Conservation (phyloP, 1,139 yeast genomes). For the Suhomyces taliae region DNA sequence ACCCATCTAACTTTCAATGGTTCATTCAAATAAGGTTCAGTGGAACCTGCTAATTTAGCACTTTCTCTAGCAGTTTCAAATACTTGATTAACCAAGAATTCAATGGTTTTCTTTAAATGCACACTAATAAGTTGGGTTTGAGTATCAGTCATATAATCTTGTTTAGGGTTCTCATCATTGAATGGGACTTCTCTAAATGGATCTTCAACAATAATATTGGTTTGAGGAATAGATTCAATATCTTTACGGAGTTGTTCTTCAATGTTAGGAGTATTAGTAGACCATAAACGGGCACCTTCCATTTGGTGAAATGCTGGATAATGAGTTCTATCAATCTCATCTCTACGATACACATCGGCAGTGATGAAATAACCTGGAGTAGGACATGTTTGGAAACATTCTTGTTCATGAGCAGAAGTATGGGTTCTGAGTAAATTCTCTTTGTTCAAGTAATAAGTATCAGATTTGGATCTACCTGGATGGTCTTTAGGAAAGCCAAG, state of each 20-base stretch:
- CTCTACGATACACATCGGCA: conserved; percentile 95
- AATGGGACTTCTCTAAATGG: conserved; percentile 41
- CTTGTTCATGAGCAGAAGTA: conserved; percentile 94
- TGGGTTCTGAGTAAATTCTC: conserved; percentile 79
- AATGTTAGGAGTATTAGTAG: conserved; percentile 43
- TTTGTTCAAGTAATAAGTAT: conserved; percentile 84
- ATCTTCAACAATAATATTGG: conserved; percentile 77
- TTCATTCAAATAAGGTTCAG: conserved; percentile 61
- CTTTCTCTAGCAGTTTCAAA: conserved; percentile 73
- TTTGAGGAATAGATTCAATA: conserved; percentile 64
- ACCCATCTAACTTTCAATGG: conserved; percentile 93
- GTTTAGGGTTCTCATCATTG: conserved; percentile 74
- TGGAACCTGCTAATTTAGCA: conserved; percentile 65
- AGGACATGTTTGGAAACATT: conserved; percentile 63
- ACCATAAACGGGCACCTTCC: conserved; percentile 95
- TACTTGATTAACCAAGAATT: conserved; percentile 77
- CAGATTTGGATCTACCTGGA: conserved; percentile 90
- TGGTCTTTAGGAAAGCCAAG: conserved; percentile 90
- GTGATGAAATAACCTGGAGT: conserved; percentile 91
- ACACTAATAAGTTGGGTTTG: conserved; percentile 70
- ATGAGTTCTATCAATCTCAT: conserved; percentile 93
- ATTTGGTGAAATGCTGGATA: conserved; percentile 97
- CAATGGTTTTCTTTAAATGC: conserved; percentile 85
- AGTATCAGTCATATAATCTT: conserved; percentile 64
- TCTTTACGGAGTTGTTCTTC: conserved; percentile 51